Conservation (phyloP, 306 rosid species). For the Mucuna pruriens region DNA sequence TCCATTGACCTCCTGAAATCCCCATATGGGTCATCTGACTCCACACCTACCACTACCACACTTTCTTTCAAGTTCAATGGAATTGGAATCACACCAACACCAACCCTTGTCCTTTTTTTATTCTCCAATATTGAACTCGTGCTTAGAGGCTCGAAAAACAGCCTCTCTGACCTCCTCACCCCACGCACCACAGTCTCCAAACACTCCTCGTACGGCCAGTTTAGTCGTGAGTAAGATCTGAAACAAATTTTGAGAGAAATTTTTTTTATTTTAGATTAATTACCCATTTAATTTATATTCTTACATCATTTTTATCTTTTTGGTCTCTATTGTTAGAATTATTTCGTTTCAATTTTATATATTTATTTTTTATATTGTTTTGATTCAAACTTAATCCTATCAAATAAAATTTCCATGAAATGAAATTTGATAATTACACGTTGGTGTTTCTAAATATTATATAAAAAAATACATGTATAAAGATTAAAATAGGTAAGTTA, state of each 20-base stretch:
- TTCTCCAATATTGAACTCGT: constrained; percentile 54
- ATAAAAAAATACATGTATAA: too few relatives aligned
- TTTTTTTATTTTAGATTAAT: too few relatives aligned
- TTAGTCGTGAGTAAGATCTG: constrained; percentile 21
- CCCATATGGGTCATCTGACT: constrained; percentile 67
- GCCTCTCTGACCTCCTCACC: constrained; percentile 60
- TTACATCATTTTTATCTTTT: too few relatives aligned
- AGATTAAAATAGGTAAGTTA: too few relatives aligned
- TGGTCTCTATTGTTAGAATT: too few relatives aligned
- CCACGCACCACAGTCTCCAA: constrained; percentile 58
- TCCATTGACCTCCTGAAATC: constrained; percentile 85
- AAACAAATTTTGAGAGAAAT: constrained; percentile 44
- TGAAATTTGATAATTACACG: too few relatives aligned
- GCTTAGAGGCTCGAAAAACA: constrained; percentile 61
- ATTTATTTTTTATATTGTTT: too few relatives aligned
- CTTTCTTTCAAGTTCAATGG: constrained; percentile 53
- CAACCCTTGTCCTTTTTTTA: neutral
- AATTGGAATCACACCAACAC: constrained; percentile 36
- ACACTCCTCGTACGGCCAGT: constrained; percentile 46
- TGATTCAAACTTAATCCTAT: too few relatives aligned
- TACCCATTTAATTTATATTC: too few relatives aligned
- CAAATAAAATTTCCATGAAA: too few relatives aligned
- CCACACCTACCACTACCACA: constrained; percentile 65
- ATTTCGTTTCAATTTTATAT: too few relatives aligned
- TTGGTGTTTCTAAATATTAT: too few relatives aligned